phyloP scores from a whole-genome alignment of 2,329 filamentous ascomycete genomes.

The Ceratocystis variospora region DNA sequence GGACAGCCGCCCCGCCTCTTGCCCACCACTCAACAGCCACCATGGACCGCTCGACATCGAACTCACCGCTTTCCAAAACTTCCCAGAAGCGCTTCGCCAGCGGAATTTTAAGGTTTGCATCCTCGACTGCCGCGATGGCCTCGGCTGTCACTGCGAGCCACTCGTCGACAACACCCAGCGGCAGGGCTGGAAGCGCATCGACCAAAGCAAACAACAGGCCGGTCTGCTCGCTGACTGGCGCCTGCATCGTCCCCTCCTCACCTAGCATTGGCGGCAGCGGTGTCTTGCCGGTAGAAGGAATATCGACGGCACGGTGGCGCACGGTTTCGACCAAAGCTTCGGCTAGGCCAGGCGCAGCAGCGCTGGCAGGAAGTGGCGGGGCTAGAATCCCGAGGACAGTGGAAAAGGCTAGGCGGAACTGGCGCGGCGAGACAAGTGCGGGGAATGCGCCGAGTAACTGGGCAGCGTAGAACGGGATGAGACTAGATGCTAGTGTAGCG shows the following conservation, averaged over 20 bases:
- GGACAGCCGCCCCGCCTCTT: slow-evolving; percentile 38
- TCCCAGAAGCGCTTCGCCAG: slow-evolving; percentile 67
- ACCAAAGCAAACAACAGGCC: slow-evolving; percentile 63
- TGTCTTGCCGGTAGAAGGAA: slow-evolving; percentile 34
- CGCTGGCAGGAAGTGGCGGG: slow-evolving; percentile 62
- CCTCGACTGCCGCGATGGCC: slow-evolving; percentile 49
- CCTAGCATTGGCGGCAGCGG: slow-evolving; percentile 26
- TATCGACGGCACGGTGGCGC: slow-evolving; percentile 46
- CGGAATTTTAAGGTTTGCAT: slow-evolving; percentile 46
- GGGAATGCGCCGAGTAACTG: slow-evolving; percentile 71
- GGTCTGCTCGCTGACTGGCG: slow-evolving; percentile 58
- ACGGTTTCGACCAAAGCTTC: slow-evolving; percentile 70
- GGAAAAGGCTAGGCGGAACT: slow-evolving; percentile 80
- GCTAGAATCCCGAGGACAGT: slow-evolving; percentile 70
- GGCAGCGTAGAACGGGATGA: slow-evolving; percentile 74
- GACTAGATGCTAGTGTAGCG: slow-evolving; percentile 51
- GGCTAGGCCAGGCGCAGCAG: slow-evolving; percentile 60
- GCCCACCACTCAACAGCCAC: slow-evolving; percentile 78
- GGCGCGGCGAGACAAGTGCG: slow-evolving; percentile 59
- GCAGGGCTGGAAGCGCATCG: slow-evolving; percentile 63
- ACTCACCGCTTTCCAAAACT: slow-evolving; percentile 63
- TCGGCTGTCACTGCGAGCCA: slow-evolving; percentile 64
- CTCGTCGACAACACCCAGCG: slow-evolving; percentile 56
- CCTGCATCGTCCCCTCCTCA: slow-evolving; percentile 21
- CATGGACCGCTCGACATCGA: slow-evolving; percentile 73